These are phyloP conservation scores for Gossypium thurberi DNA, from an alignment of 345 rosid genomes.

Conservation along the genomic window DNA sequence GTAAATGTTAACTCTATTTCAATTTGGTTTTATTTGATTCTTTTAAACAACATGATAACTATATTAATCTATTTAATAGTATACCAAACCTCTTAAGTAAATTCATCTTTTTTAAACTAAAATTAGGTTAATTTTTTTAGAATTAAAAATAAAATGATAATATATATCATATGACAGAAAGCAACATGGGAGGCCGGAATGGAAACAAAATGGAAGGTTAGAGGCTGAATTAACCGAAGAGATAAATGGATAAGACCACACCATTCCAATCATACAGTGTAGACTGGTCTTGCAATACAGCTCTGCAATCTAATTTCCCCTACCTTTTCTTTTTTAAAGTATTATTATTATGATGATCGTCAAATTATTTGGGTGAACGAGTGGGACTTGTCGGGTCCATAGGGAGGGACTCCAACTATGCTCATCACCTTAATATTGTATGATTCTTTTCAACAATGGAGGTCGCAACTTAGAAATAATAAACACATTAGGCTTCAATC, in stretches of 20 bases:
- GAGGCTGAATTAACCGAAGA: background rate
- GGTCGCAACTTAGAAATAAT: too few species aligned
- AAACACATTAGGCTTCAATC: background rate
- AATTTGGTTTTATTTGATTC: too few species aligned
- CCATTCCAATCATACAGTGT: background rate
- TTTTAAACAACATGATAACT: too few species aligned
- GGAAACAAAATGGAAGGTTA: constrained; percentile 12
- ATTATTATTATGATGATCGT: too few species aligned
- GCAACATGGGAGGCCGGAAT: constrained; percentile 3
- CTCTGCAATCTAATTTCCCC: background rate
- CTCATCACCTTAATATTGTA: too few species aligned
- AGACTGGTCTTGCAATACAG: background rate
- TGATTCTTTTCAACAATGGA: too few species aligned
- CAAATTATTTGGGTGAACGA: background rate
- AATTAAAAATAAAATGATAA: too few species aligned
- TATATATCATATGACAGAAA: background rate
- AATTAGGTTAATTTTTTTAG: too few species aligned
- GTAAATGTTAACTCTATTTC: too few species aligned
- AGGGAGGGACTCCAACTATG: background rate
- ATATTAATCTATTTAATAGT: too few species aligned
- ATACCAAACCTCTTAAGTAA: too few species aligned
- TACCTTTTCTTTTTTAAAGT: background rate
- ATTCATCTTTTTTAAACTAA: too few species aligned
- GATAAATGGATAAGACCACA: constrained; percentile 1
- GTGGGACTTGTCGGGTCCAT: background rate